Evolutionary conservation across 2,329 filamentous ascomycete genomes (phyloP).

Genomic region (Paramyrothecium roridum): DNA sequence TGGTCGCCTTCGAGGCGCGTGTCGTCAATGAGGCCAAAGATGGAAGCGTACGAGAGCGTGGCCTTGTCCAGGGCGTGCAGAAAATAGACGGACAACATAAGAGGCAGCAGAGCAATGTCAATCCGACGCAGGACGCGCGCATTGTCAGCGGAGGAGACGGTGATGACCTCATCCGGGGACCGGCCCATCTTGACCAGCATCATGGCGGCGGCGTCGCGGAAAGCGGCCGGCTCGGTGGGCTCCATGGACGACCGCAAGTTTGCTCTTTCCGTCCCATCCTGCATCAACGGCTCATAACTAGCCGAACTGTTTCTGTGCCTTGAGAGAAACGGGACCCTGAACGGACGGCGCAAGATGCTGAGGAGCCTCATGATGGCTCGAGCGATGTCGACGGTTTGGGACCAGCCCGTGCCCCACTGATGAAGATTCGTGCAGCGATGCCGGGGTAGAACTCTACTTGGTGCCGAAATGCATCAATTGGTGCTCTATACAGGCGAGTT

Average conservation of each 20-base stretch:
- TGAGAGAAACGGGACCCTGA: neutral
- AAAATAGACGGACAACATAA: constrained; percentile 59
- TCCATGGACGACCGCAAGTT: neutral
- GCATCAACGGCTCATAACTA: constrained; percentile 17
- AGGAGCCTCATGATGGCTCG: neutral
- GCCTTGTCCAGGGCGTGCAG: constrained; percentile 63
- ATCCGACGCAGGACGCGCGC: constrained; percentile 33
- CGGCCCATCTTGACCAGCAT: constrained; percentile 37
- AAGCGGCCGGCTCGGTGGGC: neutral
- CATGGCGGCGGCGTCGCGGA: constrained; percentile 43
- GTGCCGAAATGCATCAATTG: too few relatives aligned
- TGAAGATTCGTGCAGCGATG: too few relatives aligned
- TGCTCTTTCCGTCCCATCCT: neutral
- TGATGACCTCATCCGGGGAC: constrained; percentile 27
- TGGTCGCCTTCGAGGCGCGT: constrained; percentile 53
- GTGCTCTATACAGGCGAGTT: too few relatives aligned
- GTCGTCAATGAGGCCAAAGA: constrained; percentile 60
- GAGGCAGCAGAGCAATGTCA: constrained; percentile 35
- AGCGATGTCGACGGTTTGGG: too few relatives aligned
- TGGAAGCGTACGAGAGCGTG: constrained; percentile 57
- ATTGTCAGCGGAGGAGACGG: constrained; percentile 28
- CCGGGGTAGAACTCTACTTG: too few relatives aligned
- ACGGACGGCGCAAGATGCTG: neutral
- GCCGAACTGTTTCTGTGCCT: constrained; percentile 5
- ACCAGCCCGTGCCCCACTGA: too few relatives aligned